These are phyloP conservation scores for Yarrowia sp. DNA, from an alignment of 805 yeast species.

Conservation along the genomic window DNA sequence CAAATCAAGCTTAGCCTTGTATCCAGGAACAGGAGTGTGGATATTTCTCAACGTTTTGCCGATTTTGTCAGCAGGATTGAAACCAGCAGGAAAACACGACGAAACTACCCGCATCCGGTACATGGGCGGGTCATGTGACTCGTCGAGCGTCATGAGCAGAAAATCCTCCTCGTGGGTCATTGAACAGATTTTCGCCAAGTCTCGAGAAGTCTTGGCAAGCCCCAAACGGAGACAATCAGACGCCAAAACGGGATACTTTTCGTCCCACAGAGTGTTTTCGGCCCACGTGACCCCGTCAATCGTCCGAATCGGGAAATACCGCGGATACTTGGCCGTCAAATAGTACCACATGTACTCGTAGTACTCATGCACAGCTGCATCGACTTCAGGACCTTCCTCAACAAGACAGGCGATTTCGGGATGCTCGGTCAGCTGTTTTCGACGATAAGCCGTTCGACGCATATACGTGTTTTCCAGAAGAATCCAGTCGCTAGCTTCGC, in stretches of 20 bases:
- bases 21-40: slow-evolving; percentile 74
- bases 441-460: slow-evolving; percentile 54
- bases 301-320: slow-evolving; percentile 52
- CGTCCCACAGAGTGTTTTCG: slow-evolving; percentile 54
- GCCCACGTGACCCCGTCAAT: slow-evolving; percentile 45
- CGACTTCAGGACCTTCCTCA: slow-evolving; percentile 47
- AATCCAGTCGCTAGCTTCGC: slow-evolving; percentile 62
- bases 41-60: slow-evolving; percentile 69
- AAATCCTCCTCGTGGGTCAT: slow-evolving; percentile 63
- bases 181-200: slow-evolving; percentile 24
- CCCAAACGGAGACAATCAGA: not conserved
- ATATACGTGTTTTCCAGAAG: slow-evolving; percentile 67
- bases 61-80: slow-evolving; percentile 65
- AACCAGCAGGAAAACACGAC: slow-evolving; percentile 77
- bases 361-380: slow-evolving; percentile 57
- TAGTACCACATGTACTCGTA: slow-evolving; percentile 57
- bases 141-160: slow-evolving; percentile 63
- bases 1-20: slow-evolving; percentile 64
- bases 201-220: slow-evolving; percentile 9
- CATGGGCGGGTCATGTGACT: slow-evolving; percentile 54
- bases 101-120: slow-evolving; percentile 58
- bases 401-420: slow-evolving; percentile 48
- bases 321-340: slow-evolving; percentile 60
- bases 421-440: slow-evolving; percentile 48
- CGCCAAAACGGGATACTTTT: slow-evolving; percentile 39